Base-by-base conservation (phyloP, 345 rosid species). In the Salix arbutifolia region DNA sequence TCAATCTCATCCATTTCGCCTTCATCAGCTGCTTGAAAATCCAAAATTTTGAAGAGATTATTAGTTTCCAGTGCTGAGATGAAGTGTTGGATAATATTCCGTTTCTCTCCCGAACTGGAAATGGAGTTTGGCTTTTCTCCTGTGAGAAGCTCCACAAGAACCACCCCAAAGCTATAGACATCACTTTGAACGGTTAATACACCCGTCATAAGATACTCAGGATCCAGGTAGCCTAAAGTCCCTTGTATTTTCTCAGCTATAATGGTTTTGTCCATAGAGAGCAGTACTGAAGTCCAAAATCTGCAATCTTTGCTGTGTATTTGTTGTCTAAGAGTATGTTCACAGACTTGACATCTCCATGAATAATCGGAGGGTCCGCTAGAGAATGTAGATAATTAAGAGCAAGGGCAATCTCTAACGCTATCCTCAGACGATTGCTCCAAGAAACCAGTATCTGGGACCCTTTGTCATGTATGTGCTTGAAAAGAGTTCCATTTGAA, bases 301-400 rank as follows among this genome's bases (percentile, higher is more conserved):
- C 85, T 16, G 85, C 56, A 0, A 85, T 80, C 44, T 85, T 85
- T 9, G 82, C 82, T 13, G 76, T 69, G 18, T 52, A 69, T 3
- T 77, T 71, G 1, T 74, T 79, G 18, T 84, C 87, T 46, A 84
- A 44, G 3, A 81, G 87, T 23, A 84, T 82, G 82, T 84, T 79
- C 23, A 37, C 25, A 1, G 83, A 72, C 76, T 82, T 85, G 40
- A 85, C 33, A 66, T 82, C 85, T 37, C 85, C 81, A 8, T 85
- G 87, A 26, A 85, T 85, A 26, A 82, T 78, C 2, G 85, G 80
- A 16, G 87, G 85, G 71, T 70, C 23, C 23, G 85, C 85, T 25
- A 82, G 37, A 68, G 82, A 82, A 62, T 85, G 86, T 23, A 81
- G n/a, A 50, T 83, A 83, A 21, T 74, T 77, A n/a, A 83, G 77